Evolutionary conservation across 768 basidiomycete species (phyloP).

Genomic region (Lactarius tabidus): DNA sequence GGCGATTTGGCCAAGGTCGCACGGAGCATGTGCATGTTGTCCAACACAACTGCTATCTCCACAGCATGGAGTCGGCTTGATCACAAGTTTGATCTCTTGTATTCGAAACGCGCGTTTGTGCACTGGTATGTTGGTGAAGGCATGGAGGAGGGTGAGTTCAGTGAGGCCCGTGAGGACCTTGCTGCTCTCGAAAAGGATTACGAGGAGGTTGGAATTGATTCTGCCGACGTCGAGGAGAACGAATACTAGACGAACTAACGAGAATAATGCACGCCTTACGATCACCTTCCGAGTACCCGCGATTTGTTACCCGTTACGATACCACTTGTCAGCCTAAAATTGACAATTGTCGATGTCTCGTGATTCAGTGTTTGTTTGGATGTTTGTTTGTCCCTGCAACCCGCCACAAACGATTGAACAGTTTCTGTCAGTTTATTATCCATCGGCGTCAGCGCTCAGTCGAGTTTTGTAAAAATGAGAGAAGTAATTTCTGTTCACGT

Average conservation of each 20-base stretch:
- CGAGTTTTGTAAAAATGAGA: slow-evolving; percentile 48
- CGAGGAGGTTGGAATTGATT: slow-evolving; percentile 70
- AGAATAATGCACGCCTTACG: slow-evolving; percentile 15
- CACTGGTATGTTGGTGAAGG: slow-evolving; percentile 73
- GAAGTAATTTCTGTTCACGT: slow-evolving; percentile 97
- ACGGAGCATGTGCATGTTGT: slow-evolving; percentile 73
- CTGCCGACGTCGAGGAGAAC: slow-evolving; percentile 49
- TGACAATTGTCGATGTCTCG: neutral
- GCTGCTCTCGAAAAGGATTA: slow-evolving; percentile 99
- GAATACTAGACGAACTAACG: slow-evolving; percentile 39
- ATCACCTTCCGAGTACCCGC: slow-evolving; percentile 20
- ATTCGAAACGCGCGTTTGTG: slow-evolving; percentile 56
- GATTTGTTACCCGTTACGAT: slow-evolving; percentile 6
- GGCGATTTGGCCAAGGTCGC: slow-evolving; percentile 76
- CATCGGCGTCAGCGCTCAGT: neutral
- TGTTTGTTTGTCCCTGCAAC: slow-evolving; percentile 6
- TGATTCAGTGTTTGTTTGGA: neutral
- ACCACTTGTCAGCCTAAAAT: slow-evolving; percentile 12
- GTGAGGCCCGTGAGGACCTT: slow-evolving; percentile 97
- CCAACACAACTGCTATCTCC: slow-evolving; percentile 71
- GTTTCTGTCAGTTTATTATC: neutral
- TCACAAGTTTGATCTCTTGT: slow-evolving; percentile 78
- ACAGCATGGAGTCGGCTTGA: slow-evolving; percentile 70
- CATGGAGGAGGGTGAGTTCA: slow-evolving; percentile 95
- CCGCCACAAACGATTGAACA: neutral